phyloP scores from a whole-genome alignment of 345 rosid genomes.

The Euphorbia tirucalli region DNA sequence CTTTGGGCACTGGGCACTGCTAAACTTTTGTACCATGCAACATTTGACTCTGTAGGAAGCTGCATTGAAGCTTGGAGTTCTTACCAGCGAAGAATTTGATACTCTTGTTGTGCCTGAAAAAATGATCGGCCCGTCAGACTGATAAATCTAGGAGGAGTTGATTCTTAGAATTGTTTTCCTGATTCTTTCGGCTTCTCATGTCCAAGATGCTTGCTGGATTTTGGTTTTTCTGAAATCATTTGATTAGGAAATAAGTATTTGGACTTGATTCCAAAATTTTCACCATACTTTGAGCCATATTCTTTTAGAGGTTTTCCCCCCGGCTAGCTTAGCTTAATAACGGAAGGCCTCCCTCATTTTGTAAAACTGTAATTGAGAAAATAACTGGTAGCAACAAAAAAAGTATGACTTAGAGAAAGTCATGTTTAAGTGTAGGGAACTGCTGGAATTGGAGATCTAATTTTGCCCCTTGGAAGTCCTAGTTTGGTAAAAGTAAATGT shows the following conservation, averaged over 20 bases:
- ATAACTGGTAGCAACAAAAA: too few species aligned
- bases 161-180: neutral
- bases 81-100: conserved; percentile 79
- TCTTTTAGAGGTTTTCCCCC: conserved; percentile 11
- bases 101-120: conserved; percentile 90
- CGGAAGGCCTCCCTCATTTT: conserved; percentile 19
- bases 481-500: too few species aligned
- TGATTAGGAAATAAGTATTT: neutral
- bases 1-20: too few species aligned
- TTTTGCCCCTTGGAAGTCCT: too few species aligned
- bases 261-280: neutral
- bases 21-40: too few species aligned
- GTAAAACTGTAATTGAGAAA: conserved; percentile 1
- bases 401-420: too few species aligned
- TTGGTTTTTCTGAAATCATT: neutral
- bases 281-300: neutral
- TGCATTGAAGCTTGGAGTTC: conserved; percentile 70
- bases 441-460: too few species aligned
- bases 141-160: too few species aligned
- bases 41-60: conserved; percentile 55
- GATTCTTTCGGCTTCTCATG: neutral
- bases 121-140: conserved; percentile 86
- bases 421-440: too few species aligned
- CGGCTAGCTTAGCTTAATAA: conserved; percentile 14
- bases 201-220: too few species aligned